phyloP scores from a whole-genome alignment of 1,284 basidiomycete genomes.

The Trichosporon sp. region DNA sequence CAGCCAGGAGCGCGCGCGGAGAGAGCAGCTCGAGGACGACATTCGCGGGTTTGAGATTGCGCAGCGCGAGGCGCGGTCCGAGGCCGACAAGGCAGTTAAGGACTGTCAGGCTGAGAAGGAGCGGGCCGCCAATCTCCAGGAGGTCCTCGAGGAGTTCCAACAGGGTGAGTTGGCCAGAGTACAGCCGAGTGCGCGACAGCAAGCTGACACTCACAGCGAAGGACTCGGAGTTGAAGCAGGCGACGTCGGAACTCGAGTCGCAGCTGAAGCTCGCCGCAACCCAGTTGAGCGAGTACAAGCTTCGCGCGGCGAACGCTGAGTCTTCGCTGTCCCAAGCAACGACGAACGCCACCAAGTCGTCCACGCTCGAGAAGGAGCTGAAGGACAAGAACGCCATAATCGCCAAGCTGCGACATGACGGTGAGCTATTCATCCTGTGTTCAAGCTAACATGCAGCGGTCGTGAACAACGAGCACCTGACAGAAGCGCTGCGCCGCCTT shows the following conservation, averaged over 20 bases:
- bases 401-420: slow-evolving; percentile 90
- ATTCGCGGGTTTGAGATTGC: slow-evolving; percentile 67
- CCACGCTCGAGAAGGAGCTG: slow-evolving; percentile 79
- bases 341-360: slow-evolving; percentile 67
- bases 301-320: slow-evolving; percentile 81
- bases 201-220: slow-evolving; percentile 54
- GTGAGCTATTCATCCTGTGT: too few relatives aligned
- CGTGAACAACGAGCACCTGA: slow-evolving; percentile 95
- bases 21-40: slow-evolving; percentile 67
- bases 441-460: slow-evolving; percentile 59
- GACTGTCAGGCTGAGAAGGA: slow-evolving; percentile 72
- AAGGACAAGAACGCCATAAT: slow-evolving; percentile 93
- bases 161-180: slow-evolving; percentile 63
- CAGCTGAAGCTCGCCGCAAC: slow-evolving; percentile 72
- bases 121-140: slow-evolving; percentile 80
- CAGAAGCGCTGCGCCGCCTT: slow-evolving; percentile 91
- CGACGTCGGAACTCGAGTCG: slow-evolving; percentile 76
- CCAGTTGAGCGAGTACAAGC: slow-evolving; percentile 80
- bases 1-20: slow-evolving; percentile 70
- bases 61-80: slow-evolving; percentile 66
- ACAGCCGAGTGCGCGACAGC: too few relatives aligned
- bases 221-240: slow-evolving; percentile 65
- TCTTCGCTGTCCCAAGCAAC: slow-evolving; percentile 70
- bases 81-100: slow-evolving; percentile 61
- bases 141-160: slow-evolving; percentile 94